phyloP scores from a whole-genome alignment of 2,329 filamentous ascomycete genomes.

The Ophiocordyceps unilateralis region DNA sequence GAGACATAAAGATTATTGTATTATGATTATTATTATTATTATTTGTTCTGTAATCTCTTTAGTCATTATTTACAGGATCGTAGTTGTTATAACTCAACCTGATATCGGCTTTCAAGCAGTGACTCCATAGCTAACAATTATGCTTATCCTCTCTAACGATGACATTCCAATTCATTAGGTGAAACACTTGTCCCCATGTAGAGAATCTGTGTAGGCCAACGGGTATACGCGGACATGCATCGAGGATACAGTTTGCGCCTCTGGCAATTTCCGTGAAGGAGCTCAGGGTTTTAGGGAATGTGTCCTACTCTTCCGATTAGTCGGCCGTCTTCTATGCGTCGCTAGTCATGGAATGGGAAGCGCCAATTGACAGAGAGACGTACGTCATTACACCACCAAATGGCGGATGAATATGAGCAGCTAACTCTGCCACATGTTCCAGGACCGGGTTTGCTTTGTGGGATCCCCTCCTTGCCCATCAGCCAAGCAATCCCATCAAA shows the following conservation, averaged over 20 bases:
- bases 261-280: not conserved
- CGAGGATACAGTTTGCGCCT: not conserved
- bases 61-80: no score
- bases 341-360: not conserved
- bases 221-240: not conserved
- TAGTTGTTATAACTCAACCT: no score
- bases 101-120: no score
- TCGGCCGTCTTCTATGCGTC: not conserved
- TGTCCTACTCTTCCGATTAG: not conserved
- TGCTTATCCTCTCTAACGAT: not conserved
- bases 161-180: not conserved
- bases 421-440: not conserved
- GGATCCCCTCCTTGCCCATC: not conserved
- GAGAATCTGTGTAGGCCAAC: not conserved
- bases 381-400: not conserved
- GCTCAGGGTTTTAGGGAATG: not conserved
- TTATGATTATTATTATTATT: no score
- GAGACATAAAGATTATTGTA: no score
- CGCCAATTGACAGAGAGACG: not conserved
- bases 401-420: not conserved
- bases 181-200: not conserved
- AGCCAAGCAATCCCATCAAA: not conserved
- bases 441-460: not conserved
- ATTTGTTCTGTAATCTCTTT: no score
- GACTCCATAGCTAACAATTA: not conserved